Percentiles rank a stretch among this genome's conserved stretches.
Conservation (phyloP, 164 flowering plant species). For the Aristolochia fimbriata region DNA sequence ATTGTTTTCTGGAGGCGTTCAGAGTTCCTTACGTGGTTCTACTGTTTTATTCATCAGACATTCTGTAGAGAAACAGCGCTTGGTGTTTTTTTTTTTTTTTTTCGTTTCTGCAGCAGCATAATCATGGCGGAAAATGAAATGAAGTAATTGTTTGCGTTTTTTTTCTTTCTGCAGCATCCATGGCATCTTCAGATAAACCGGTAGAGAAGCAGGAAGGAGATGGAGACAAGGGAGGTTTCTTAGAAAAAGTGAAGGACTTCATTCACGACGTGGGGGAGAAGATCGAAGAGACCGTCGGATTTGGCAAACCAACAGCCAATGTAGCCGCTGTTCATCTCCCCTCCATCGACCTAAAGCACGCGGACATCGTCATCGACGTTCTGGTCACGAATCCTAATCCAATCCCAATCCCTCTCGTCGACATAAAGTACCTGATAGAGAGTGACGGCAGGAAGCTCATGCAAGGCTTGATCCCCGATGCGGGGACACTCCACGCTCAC, state of each 20-base stretch:
- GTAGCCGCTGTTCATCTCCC: constrained; percentile 11
- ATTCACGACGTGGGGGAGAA: constrained; percentile 21
- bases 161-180: constrained; percentile 1
- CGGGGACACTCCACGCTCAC: constrained; percentile 19
- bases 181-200: constrained; percentile 12
- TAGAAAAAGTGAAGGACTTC: constrained; percentile 17
- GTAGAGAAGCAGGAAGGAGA: constrained; percentile 9
- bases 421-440: constrained; percentile 20
- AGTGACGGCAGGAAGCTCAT: constrained; percentile 19
- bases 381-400: constrained; percentile 19
- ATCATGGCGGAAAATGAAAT: too few relatives aligned
- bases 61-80: too few relatives aligned
- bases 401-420: constrained; percentile 21
- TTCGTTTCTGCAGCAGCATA: too few relatives aligned
- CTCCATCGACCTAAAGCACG: constrained; percentile 11
- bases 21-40: too few relatives aligned
- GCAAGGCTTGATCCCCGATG: constrained; percentile 20
- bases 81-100: too few relatives aligned
- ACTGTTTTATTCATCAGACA: too few relatives aligned
- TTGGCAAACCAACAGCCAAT: constrained; percentile 19
- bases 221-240: constrained; percentile 11
- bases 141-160: too few relatives aligned
- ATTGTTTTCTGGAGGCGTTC: too few relatives aligned
- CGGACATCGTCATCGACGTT: constrained; percentile 16
- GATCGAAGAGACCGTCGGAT: constrained; percentile 19